Evolutionary conservation across 2,329 filamentous ascomycete species (phyloP).

Genomic region (Nigrospora oryzae): DNA sequence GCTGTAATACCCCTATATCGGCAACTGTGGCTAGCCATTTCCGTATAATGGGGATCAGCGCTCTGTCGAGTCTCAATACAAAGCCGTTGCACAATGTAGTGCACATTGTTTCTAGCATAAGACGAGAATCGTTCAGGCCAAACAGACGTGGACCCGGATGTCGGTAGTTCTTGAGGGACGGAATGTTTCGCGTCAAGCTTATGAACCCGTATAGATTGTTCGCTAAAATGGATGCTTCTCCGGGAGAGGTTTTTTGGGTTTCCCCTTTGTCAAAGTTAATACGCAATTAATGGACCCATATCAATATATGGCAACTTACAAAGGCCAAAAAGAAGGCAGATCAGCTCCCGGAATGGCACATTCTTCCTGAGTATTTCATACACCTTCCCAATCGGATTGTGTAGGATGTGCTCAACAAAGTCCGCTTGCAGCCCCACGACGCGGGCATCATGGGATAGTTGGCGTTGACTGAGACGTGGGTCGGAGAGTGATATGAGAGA

Average conservation of each 20-base stretch:
- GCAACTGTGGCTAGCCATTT: neutral
- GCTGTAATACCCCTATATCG: neutral
- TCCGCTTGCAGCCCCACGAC: neutral
- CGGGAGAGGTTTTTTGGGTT: neutral
- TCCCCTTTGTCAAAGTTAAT: neutral
- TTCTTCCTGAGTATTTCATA: neutral
- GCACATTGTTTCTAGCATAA: neutral
- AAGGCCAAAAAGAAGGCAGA: neutral
- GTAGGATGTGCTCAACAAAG: neutral
- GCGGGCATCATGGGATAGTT: neutral
- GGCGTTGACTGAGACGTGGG: neutral
- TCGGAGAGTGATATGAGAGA: neutral
- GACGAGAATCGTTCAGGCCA: neutral
- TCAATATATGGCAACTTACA: too few species aligned
- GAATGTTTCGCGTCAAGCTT: neutral
- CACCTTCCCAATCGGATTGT: neutral
- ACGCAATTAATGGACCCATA: too few species aligned
- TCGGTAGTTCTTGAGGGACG: neutral
- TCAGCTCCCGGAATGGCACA: neutral
- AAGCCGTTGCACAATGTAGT: neutral
- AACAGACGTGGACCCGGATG: neutral
- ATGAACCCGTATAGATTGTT: neutral
- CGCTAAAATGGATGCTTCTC: neutral
- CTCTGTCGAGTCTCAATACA: rapidly evolving
- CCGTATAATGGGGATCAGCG: neutral